Base-by-base conservation (phyloP, 2,329 filamentous ascomycete species). In the Diaporthe velutina region DNA sequence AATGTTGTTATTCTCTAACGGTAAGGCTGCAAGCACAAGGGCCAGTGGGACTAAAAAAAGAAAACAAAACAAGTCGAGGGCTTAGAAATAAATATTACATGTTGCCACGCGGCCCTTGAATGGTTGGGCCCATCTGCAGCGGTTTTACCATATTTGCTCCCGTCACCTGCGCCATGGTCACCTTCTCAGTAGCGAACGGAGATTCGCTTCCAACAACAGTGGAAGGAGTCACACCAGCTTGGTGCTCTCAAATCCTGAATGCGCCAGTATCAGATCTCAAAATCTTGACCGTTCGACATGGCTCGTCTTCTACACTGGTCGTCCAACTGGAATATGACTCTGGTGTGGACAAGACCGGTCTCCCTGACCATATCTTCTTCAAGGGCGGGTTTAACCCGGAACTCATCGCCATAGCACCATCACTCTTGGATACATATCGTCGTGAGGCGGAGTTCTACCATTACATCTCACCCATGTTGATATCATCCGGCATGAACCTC, bases 391-490 rank as follows among this genome's bases (percentile, higher is more conserved):
- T 61, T 40, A 61, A 61, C 25, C 57, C 57, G 22, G 57, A 42
- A 4, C 57, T 61, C 6, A 6, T 61, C 15, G 57, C 57, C 35
- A 61, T 61, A 10, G 57, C 57, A 9, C 57, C 57, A 42, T 61
- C 57, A 8, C n/a, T 61, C 17, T 42, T 40, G 38, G 57, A 61
- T 42, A 61, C 57, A 19, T 61, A 61, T 4, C 57, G 57, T 4
- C 57, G 57, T 7, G 57, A 61, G 57, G 57, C 57, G 22, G 57
- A 61, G 22, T 61, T 61, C n/a, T 61, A 61, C n/a, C n/a, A 61
- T 15, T 40, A 61, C 57, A 28, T 61, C 7, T 61, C 57, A 25
- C 35, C 57, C 35, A 42, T 28, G 3, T 25, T 61, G 13, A 61
- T 61, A 28, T 42, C 57, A 42, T 61, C 35, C 7, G 35, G 35